Percentiles rank a stretch among this genome's conserved stretches.
Evolutionary conservation across 2,329 filamentous ascomycete genomes (phyloP).

Genomic region (Sclerotinia trifoliorum): DNA sequence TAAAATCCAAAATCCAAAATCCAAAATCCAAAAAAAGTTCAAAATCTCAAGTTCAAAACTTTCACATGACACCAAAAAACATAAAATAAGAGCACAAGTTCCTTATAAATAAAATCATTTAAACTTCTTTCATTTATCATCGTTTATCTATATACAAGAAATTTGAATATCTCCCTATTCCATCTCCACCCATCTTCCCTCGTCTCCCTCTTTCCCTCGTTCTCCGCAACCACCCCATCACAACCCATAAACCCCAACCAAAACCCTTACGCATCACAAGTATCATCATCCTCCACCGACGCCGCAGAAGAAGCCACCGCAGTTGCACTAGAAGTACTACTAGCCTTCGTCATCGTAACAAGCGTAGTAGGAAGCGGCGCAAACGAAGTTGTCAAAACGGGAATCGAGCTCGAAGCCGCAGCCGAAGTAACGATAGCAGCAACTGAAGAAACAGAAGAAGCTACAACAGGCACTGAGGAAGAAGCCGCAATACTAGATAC

Average conservation of each 20-base stretch:
- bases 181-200: too few relatives aligned
- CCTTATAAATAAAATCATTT: too few relatives aligned
- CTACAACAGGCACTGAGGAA: neutral
- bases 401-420: neutral
- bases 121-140: constrained; percentile 3
- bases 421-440: neutral
- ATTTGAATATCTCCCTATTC: neutral
- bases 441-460: neutral
- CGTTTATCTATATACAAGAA: constrained; percentile 8
- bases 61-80: too few relatives aligned
- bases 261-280: constrained; percentile 13
- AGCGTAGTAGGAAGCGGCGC: constrained; percentile 16
- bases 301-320: neutral
- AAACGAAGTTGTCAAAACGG: neutral
- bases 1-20: too few relatives aligned
- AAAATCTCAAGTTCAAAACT: too few relatives aligned
- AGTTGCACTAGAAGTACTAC: neutral
- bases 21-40: too few relatives aligned
- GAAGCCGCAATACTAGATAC: neutral
- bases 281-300: neutral
- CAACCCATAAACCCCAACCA: neutral
- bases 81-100: too few relatives aligned
- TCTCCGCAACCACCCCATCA: neutral
- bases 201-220: neutral
- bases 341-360: constrained; percentile 5